A percentile compares a stretch with the other conserved stretches of the same genome.
Evolutionary conservation across 495 filamentous ascomycete species (phyloP).

Genomic region (Hypomontagnella submonticulosa): DNA sequence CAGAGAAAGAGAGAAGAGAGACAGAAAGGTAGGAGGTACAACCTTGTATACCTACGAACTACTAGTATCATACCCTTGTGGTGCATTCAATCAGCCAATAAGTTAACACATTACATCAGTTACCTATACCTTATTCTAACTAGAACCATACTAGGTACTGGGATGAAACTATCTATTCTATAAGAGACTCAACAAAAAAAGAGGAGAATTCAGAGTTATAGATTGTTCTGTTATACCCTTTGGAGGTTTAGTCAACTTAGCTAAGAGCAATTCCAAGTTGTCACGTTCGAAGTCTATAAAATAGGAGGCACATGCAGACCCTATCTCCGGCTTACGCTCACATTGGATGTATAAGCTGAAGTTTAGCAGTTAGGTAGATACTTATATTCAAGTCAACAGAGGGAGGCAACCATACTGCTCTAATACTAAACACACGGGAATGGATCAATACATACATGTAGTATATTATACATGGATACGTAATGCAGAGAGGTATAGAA

Average conservation of each 20-base stretch:
- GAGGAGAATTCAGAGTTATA: too few species aligned
- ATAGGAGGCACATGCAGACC: too few species aligned
- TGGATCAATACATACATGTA: constrained; percentile 1
- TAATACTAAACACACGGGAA: too few species aligned
- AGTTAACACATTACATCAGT: constrained; percentile 14
- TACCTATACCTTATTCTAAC: not conserved
- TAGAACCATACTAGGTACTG: too few species aligned
- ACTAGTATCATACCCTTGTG: constrained; percentile 7
- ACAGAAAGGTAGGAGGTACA: constrained; percentile 5
- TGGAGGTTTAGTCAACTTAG: too few species aligned
- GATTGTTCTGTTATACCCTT: too few species aligned
- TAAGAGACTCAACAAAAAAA: not conserved
- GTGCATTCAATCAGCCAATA: constrained; percentile 5
- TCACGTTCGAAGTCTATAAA: too few species aligned
- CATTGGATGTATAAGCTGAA: too few species aligned
- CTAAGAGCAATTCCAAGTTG: too few species aligned
- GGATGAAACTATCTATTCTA: not conserved
- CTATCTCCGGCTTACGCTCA: too few species aligned
- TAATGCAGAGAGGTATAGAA: not conserved
- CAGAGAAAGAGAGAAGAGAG: constrained; percentile 11
- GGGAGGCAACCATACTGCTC: not conserved
- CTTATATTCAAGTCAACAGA: not conserved
- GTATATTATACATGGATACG: too few species aligned
- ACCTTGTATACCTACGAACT: constrained; percentile 8
- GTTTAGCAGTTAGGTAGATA: too few species aligned